Evolutionary conservation across 768 basidiomycete species (phyloP).

Genomic region (Panus rudis): DNA sequence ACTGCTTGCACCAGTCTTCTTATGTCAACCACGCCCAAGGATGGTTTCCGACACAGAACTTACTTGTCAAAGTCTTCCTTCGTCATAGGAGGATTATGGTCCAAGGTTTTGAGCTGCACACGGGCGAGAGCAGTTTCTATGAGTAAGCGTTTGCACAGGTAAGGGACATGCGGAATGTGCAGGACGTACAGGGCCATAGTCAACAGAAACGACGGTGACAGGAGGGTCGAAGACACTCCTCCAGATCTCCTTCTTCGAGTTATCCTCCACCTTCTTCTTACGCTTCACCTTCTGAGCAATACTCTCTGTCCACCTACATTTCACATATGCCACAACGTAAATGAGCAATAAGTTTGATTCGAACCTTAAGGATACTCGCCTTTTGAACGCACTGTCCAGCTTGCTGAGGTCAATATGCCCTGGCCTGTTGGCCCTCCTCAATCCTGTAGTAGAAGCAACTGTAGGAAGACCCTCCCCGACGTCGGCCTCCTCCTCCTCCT

Average conservation of each 20-base stretch:
- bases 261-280: conserved; percentile 62
- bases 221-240: conserved; percentile 75
- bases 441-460: conserved; percentile 20
- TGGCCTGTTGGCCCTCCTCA: conserved; percentile 34
- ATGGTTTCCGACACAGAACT: conserved; percentile 20
- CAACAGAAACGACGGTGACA: conserved; percentile 27
- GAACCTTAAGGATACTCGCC: conserved; percentile 30
- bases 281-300: conserved; percentile 82
- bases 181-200: conserved; percentile 32
- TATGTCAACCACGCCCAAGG: conserved; percentile 11
- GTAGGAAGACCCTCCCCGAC: conserved; percentile 24
- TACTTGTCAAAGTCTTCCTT: conserved; percentile 67
- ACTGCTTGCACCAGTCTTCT: conserved; percentile 57
- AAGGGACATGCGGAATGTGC: not conserved
- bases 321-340: too few relatives aligned
- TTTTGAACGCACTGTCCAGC: conserved; percentile 78
- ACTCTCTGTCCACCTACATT: conserved; percentile 74
- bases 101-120: conserved; percentile 65
- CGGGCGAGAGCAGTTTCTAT: conserved; percentile 1
- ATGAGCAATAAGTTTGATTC: not conserved
- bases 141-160: conserved; percentile 2
- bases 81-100: conserved; percentile 73
- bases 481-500: conserved; percentile 36
- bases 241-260: conserved; percentile 67
- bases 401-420: conserved; percentile 75